phyloP scores from a whole-genome alignment of 2,329 filamentous ascomycete species.

The Epichloe gansuensis region DNA sequence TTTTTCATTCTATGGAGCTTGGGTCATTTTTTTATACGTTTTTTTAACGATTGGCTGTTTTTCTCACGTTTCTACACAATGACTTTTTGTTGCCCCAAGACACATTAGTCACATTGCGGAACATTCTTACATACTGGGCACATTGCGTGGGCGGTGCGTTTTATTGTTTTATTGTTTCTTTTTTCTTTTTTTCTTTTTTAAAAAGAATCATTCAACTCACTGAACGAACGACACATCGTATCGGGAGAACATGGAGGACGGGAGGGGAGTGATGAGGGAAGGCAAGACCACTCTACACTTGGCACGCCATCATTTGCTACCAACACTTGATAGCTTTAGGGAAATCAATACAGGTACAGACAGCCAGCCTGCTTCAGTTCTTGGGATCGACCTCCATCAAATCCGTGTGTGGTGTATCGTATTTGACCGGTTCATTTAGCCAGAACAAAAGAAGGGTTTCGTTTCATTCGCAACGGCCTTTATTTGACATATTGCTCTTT shows the following conservation, averaged over 20 bases:
- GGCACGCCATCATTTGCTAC: too few species aligned
- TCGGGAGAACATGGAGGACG: neutral
- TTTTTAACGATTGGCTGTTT: neutral
- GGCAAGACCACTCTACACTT: too few species aligned
- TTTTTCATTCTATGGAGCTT: neutral
- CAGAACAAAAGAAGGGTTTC: too few species aligned
- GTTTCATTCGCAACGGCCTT: too few species aligned
- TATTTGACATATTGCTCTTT: too few species aligned
- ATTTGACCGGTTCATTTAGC: too few species aligned
- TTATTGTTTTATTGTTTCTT: neutral
- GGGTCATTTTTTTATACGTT: neutral
- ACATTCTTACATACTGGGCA: neutral
- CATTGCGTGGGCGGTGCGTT: neutral
- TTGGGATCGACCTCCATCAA: too few species aligned
- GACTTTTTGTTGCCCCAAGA: neutral
- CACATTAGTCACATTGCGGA: neutral
- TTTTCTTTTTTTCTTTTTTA: neutral
- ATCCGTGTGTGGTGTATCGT: too few species aligned
- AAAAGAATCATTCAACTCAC: neutral
- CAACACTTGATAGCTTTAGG: too few species aligned
- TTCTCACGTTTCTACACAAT: neutral
- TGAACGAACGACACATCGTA: neutral
- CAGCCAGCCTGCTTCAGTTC: too few species aligned
- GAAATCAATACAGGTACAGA: too few species aligned
- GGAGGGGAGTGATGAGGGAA: neutral